Percentiles rank a stretch among this genome's conserved stretches.
phyloP scores from a whole-genome alignment of 345 rosid genomes.

The Boechera stricta region DNA sequence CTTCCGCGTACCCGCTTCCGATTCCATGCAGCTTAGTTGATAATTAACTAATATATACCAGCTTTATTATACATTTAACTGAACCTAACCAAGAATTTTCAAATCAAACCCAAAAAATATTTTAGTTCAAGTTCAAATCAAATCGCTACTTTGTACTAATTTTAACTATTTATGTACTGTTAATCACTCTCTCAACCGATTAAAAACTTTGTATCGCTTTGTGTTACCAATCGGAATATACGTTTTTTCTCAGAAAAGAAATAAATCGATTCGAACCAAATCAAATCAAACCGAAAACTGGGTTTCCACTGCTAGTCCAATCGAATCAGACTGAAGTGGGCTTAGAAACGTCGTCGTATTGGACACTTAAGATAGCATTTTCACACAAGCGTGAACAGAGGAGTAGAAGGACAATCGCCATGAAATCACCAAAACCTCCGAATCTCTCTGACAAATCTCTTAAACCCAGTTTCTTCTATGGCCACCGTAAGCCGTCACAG shows the following conservation, averaged over 20 bases:
- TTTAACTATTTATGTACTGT: no score
- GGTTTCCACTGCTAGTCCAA: neutral
- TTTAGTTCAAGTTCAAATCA: neutral
- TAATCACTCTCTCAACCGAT: no score
- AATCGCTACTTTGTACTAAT: no score
- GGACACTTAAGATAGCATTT: fast-evolving
- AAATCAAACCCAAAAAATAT: neutral
- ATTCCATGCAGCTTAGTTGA: no score
- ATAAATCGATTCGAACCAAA: neutral
- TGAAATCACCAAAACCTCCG: conserved; percentile 45
- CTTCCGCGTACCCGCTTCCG: no score
- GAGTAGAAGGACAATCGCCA: neutral
- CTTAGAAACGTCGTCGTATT: neutral
- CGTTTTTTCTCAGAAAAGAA: neutral
- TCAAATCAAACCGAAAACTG: neutral
- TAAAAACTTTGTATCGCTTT: no score
- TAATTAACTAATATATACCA: no score
- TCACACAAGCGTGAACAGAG: neutral
- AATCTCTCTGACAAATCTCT: conserved; percentile 39
- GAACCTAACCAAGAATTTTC: neutral
- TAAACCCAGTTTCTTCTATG: conserved; percentile 78
- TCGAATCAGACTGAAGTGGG: neutral
- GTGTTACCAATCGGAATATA: neutral
- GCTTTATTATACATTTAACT: neutral
- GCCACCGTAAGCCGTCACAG: conserved; percentile 86